Conservation (phyloP, 2,329 filamentous ascomycete genomes). For the Zymoseptoria pseudotritici region DNA sequence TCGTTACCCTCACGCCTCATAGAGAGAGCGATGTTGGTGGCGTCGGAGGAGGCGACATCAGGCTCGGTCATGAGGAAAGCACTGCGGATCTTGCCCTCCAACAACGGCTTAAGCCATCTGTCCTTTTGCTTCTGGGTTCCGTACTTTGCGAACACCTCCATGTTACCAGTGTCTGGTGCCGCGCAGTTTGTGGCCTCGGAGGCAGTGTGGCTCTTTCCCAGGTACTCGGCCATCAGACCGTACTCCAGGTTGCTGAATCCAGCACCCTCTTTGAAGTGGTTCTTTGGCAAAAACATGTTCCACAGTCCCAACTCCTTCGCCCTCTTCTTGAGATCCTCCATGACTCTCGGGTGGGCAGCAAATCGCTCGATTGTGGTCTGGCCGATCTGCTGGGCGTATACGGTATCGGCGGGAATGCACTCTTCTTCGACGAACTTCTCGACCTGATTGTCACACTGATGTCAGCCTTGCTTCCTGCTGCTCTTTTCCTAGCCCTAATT, state of each 20-base stretch:
- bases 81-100: slow-evolving; percentile 43
- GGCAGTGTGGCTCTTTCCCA: slow-evolving; percentile 77
- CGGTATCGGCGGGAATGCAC: slow-evolving; percentile 66
- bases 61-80: slow-evolving; percentile 43
- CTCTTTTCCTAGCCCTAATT: neutral
- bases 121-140: slow-evolving; percentile 44
- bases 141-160: slow-evolving; percentile 48
- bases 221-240: slow-evolving; percentile 91
- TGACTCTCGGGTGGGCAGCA: slow-evolving; percentile 67
- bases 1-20: slow-evolving; percentile 79
- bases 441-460: slow-evolving; percentile 34
- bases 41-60: slow-evolving; percentile 44
- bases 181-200: slow-evolving; percentile 76
- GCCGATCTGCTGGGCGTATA: slow-evolving; percentile 74
- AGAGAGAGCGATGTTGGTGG: slow-evolving; percentile 50
- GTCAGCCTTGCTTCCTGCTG: slow-evolving; percentile 3
- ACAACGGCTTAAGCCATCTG: slow-evolving; percentile 43
- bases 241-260: slow-evolving; percentile 96
- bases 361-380: slow-evolving; percentile 63
- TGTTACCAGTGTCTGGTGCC: slow-evolving; percentile 46
- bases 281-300: slow-evolving; percentile 97
- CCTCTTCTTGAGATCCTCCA: slow-evolving; percentile 84
- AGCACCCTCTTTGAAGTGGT: slow-evolving; percentile 89
- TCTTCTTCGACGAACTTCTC: slow-evolving; percentile 97
- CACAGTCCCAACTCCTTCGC: slow-evolving; percentile 79